These are phyloP conservation scores for Psilocybe sp. DNA, from an alignment of 768 basidiomycete genomes.

Conservation along the genomic window DNA sequence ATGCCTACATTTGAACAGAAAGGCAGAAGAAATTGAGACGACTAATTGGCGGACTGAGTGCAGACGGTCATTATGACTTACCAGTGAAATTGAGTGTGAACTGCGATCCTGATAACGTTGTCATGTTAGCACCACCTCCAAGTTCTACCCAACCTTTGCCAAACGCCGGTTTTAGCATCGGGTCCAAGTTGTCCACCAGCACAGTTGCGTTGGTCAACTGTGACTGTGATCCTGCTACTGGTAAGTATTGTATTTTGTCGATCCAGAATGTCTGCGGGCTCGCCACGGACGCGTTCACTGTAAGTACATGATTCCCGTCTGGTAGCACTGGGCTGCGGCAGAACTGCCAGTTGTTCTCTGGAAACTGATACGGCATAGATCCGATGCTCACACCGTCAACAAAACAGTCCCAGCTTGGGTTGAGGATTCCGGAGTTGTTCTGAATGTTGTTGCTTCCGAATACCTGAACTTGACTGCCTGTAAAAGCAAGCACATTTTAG, in stretches of 20 bases:
- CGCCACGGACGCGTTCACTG: slow-evolving; percentile 18
- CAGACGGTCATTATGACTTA: slow-evolving; percentile 7
- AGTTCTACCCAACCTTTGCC: slow-evolving; percentile 19
- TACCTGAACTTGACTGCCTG: slow-evolving; percentile 9
- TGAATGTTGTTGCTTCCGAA: slow-evolving; percentile 9
- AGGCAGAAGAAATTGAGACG: background rate
- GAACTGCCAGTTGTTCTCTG: slow-evolving; percentile 19
- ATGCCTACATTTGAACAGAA: slow-evolving; percentile 8
- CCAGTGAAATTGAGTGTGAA: slow-evolving; percentile 22
- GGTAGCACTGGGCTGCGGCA: slow-evolving; percentile 11
- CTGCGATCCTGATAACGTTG: slow-evolving; percentile 9
- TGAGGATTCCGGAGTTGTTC: slow-evolving; percentile 6
- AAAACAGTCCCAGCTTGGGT: slow-evolving; percentile 12
- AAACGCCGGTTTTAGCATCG: slow-evolving; percentile 12
- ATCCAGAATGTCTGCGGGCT: slow-evolving; percentile 24
- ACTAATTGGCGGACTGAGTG: background rate
- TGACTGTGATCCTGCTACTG: slow-evolving; percentile 14
- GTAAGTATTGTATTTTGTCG: slow-evolving; percentile 25
- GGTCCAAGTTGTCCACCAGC: slow-evolving; percentile 17
- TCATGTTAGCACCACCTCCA: slow-evolving; percentile 17
- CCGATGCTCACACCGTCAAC: slow-evolving; percentile 18
- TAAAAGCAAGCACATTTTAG: background rate
- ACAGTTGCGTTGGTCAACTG: slow-evolving; percentile 14
- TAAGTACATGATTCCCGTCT: slow-evolving; percentile 23
- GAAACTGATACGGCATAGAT: background rate